Conservation (phyloP, 305 asterid species). For the Solanum aculeatissimum region DNA sequence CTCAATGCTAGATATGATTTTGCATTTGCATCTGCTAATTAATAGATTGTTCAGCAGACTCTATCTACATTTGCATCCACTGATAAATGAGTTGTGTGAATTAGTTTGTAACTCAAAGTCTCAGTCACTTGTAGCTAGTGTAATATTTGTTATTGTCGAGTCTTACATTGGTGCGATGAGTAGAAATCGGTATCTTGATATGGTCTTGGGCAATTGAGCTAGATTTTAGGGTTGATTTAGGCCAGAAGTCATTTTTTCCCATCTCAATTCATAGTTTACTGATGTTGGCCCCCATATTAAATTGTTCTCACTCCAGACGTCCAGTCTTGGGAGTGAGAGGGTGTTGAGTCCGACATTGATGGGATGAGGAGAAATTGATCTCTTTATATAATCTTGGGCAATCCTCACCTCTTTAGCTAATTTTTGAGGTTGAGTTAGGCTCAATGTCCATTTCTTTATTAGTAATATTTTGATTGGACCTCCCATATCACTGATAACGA, state of each 20-base stretch:
- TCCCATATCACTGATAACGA: neutral
- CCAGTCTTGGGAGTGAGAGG: neutral
- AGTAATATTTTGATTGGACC: neutral
- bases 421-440: neutral
- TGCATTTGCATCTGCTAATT: neutral
- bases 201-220: neutral
- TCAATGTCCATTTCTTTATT: neutral
- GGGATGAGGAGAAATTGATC: neutral
- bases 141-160: neutral
- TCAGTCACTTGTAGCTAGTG: neutral
- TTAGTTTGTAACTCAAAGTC: neutral
- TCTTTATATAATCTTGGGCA: neutral
- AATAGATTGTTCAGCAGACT: neutral
- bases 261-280: neutral
- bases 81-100: neutral
- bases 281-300: neutral
- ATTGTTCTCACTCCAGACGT: neutral
- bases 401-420: neutral
- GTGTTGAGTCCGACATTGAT: neutral
- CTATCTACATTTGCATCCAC: neutral
- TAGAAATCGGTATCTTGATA: neutral
- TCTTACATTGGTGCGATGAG: neutral
- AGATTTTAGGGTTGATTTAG: neutral
- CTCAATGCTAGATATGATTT: neutral
- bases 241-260: neutral